These are phyloP conservation scores for Logfia minima DNA, from an alignment of 129 eudicot genomes.

Conservation along the genomic window DNA sequence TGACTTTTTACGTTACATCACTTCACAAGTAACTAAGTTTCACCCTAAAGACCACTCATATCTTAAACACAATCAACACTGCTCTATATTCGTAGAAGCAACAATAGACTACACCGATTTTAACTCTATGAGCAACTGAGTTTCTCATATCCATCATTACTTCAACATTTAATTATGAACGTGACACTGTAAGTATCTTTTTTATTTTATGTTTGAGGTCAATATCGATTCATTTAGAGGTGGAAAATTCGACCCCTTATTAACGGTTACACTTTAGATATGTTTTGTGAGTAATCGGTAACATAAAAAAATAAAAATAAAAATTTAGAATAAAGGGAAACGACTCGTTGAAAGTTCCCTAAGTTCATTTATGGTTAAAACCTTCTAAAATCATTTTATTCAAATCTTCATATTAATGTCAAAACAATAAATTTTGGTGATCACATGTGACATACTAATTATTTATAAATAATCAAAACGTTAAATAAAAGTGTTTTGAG, in stretches of 20 bases:
- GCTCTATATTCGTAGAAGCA: no score
- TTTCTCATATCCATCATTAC: constrained; percentile 79
- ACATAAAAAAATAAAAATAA: background rate
- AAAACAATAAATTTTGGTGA: background rate
- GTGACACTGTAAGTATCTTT: constrained; percentile 76
- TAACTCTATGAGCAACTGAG: constrained; percentile 81
- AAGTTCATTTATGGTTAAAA: background rate
- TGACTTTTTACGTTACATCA: no score
- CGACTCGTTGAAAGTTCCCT: background rate
- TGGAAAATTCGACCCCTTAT: background rate
- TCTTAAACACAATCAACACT: no score
- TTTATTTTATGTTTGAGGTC: background rate
- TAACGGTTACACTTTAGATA: background rate
- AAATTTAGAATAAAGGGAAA: background rate
- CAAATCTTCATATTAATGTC: background rate
- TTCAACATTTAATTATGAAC: constrained; percentile 85
- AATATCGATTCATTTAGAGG: background rate
- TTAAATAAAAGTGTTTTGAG: background rate
- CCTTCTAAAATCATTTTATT: background rate
- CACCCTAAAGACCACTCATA: no score
- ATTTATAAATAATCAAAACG: background rate
- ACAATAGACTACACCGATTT: constrained; percentile 58
- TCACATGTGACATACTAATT: background rate
- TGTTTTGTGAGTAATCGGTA: background rate
- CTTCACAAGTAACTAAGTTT: no score